Percentiles rank a stretch among this genome's conserved stretches.
Conservation (phyloP, 805 yeast genomes). For the Metschnikowia sp. region DNA sequence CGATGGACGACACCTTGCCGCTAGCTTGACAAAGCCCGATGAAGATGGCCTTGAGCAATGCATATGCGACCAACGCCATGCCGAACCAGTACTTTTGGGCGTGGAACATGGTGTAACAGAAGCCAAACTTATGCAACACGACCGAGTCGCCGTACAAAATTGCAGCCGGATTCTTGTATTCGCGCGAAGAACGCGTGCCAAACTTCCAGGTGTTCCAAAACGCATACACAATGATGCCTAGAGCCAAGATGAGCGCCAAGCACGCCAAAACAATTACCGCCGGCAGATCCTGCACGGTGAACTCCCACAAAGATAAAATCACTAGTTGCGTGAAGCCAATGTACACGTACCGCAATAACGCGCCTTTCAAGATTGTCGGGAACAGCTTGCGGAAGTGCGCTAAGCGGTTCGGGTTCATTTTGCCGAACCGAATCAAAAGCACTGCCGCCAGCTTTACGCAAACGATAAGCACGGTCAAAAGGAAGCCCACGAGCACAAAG, state of each 20-base stretch:
- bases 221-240: slow-evolving; percentile 62
- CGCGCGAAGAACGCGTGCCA: slow-evolving; percentile 58
- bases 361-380: slow-evolving; percentile 65
- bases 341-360: slow-evolving; percentile 70
- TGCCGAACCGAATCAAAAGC: slow-evolving; percentile 45
- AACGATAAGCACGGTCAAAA: slow-evolving; percentile 60
- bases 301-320: slow-evolving; percentile 84
- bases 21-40: slow-evolving; percentile 76
- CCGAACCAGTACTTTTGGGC: slow-evolving; percentile 86
- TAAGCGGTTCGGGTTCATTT: slow-evolving; percentile 48
- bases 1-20: slow-evolving; percentile 79
- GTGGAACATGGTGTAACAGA: slow-evolving; percentile 83
- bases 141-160: slow-evolving; percentile 73
- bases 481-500: slow-evolving; percentile 72
- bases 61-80: slow-evolving; percentile 55
- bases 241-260: slow-evolving; percentile 59
- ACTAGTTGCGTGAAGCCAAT: slow-evolving; percentile 84
- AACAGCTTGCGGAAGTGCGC: slow-evolving; percentile 53
- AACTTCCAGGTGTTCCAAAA: slow-evolving; percentile 58
- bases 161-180: slow-evolving; percentile 81
- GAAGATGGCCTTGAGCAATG: slow-evolving; percentile 64
- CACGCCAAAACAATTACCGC: slow-evolving; percentile 84
- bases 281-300: slow-evolving; percentile 74
- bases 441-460: slow-evolving; percentile 50
- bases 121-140: slow-evolving; percentile 78